phyloP scores from a whole-genome alignment of 164 flowering plant species.

The Kingdonia uniflora region DNA sequence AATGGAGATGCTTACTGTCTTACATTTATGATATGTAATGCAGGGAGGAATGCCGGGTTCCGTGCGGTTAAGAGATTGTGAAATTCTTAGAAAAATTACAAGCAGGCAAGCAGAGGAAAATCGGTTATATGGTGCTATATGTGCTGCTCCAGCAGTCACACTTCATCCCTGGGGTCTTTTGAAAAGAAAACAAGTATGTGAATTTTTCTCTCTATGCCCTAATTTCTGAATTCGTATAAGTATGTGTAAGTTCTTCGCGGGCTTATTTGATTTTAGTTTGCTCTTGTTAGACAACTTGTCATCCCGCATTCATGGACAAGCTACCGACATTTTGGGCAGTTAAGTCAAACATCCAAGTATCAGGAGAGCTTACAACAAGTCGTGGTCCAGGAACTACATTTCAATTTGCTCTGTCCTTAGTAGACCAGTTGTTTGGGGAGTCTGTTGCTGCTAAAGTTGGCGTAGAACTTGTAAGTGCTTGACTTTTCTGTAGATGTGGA shows the following conservation, averaged over 20 bases:
- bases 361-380: slow-evolving; percentile 92
- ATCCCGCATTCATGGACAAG: slow-evolving; percentile 80
- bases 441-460: slow-evolving; percentile 47
- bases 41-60: slow-evolving; percentile 99
- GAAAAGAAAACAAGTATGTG: slow-evolving; percentile 52
- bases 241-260: not conserved
- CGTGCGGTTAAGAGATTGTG: slow-evolving; percentile 66
- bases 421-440: slow-evolving; percentile 77
- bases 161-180: slow-evolving; percentile 90
- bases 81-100: slow-evolving; percentile 49
- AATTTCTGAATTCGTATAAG: not conserved
- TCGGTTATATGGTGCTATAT: slow-evolving; percentile 81
- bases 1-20: not conserved
- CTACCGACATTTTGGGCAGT: slow-evolving; percentile 88
- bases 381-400: slow-evolving; percentile 91
- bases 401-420: slow-evolving; percentile 69
- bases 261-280: slow-evolving; percentile 21
- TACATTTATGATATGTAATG: not conserved
- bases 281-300: slow-evolving; percentile 65
- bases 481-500: not conserved
- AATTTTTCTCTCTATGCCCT: not conserved
- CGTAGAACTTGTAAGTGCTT: slow-evolving; percentile 42
- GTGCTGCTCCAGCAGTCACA: slow-evolving; percentile 93
- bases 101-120: slow-evolving; percentile 81
- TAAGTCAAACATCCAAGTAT: slow-evolving; percentile 66